Evolutionary conservation across 2,329 filamentous ascomycete species (phyloP), one percentile per base, ranked within the genome.

Genomic region (Simplicillium aogashimaense): DNA sequence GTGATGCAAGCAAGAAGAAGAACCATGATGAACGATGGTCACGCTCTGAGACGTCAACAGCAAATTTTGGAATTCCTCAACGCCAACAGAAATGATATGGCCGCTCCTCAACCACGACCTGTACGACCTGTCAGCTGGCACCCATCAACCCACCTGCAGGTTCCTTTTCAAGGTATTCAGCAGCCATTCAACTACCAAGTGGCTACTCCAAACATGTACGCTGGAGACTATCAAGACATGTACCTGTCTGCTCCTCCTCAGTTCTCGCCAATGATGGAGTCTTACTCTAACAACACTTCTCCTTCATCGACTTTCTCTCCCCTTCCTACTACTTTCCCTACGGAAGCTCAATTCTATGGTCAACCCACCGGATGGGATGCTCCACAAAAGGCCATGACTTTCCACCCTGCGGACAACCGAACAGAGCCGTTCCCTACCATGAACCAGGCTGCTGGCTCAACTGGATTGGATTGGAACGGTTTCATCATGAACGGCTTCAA

Each of bases 81-180:
- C 50, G 48, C 35, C 53, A 55, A 39, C 45, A 55, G 14, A 39
- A 41, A 32, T 44, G 36, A 30, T 44, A 45, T 50, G 42, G 11
- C 47, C 44, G 29, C 48, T 34, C 29, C 29, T 28, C 42, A 46
- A 29, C 7, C 8, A 13, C 58, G 61, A 52, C 59, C 67, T 31
- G 61, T 61, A 39, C 73, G 83, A 33, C 83, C 83, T 6, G 66
- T 85, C 35, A 87, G 83, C 66, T 88, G 84, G 84, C 84, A 88
- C 56, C 81, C 83, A 3, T 73, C 74, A 16, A 74, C 80, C 9
- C 67, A 74, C 43, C 58, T 65, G 15, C 58, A 57, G 35, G 48
- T 56, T 52, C 54, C 62, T 13, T 58, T 60, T 36, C 60, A 64
- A 39, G 53, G 58, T 49, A 45, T 53, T 38, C 52, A 36, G 33